Conservation (phyloP, 352 stramenopile species). For the Phytopythium oedochilum region DNA sequence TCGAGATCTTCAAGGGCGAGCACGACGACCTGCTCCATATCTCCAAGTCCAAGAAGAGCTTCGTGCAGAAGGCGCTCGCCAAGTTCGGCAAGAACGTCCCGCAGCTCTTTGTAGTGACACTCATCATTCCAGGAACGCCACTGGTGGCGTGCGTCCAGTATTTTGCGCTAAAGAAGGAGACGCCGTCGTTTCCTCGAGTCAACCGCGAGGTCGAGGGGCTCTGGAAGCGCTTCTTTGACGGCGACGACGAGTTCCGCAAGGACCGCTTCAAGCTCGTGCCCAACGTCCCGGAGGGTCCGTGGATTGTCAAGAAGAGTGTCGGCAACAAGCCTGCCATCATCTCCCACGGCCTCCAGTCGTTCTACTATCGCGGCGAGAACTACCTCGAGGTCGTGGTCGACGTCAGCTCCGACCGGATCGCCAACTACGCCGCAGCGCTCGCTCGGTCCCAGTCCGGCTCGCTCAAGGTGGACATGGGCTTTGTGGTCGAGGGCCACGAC, state of each 20-base stretch:
- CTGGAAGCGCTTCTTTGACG: constrained; percentile 59
- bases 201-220: constrained; percentile 31
- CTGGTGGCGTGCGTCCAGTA: constrained; percentile 72
- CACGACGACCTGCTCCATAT: constrained; percentile 66
- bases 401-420: constrained; percentile 67
- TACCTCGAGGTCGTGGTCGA: constrained; percentile 81
- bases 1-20: constrained; percentile 72
- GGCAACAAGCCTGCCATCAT: constrained; percentile 77
- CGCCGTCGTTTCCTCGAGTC: constrained; percentile 4
- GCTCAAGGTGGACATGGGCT: constrained; percentile 75
- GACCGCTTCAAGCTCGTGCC: constrained; percentile 79
- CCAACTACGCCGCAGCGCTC: constrained; percentile 74
- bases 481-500: constrained; percentile 69
- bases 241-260: constrained; percentile 65
- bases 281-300: constrained; percentile 69
- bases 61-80: constrained; percentile 49
- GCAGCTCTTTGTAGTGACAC: constrained; percentile 69
- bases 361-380: constrained; percentile 47
- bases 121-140: constrained; percentile 64
- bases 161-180: constrained; percentile 49
- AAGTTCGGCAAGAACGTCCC: constrained; percentile 66
- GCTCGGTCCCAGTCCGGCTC: constrained; percentile 60
- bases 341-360: constrained; percentile 51
- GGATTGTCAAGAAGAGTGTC: constrained; percentile 80
- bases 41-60: constrained; percentile 61